Conservation (phyloP, 1,139 yeast genomes). For the Lodderomyces theae region DNA sequence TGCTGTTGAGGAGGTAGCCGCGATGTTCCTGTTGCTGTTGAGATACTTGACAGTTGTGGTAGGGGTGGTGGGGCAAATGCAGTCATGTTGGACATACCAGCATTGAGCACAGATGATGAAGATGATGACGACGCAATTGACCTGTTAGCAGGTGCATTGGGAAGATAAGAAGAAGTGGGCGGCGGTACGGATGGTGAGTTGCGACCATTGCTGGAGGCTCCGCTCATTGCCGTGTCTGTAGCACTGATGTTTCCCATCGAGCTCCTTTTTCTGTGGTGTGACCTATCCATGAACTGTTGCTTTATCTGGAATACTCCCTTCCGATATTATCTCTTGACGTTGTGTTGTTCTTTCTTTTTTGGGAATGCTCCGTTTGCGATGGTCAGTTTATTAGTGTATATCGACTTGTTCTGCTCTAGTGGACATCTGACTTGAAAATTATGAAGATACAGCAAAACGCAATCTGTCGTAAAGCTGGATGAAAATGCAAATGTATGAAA, state of each 20-base stretch:
- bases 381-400: neutral
- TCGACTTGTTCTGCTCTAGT: neutral
- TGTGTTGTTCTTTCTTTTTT: neutral
- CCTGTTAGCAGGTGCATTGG: neutral
- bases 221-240: neutral
- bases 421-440: neutral
- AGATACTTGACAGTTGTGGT: slow-evolving; percentile 1
- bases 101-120: too few species aligned
- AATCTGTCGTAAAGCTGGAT: neutral
- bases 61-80: slow-evolving; percentile 4
- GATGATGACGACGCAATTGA: slow-evolving; percentile 1
- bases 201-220: neutral
- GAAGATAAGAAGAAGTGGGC: neutral
- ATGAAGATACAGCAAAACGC: neutral
- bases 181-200: slow-evolving; percentile 1
- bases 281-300: slow-evolving; percentile 1
- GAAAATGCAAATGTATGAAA: neutral
- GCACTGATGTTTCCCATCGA: neutral
- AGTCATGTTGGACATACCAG: neutral
- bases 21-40: neutral
- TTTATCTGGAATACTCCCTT: neutral
- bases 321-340: neutral
- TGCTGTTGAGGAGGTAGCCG: slow-evolving; percentile 2
- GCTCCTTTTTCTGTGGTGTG: slow-evolving; percentile 7
- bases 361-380: neutral